Percentiles rank a stretch among this genome's conserved stretches.
Evolutionary conservation across 805 yeast genomes (phyloP).

Genomic region (Ogataea trehaloabstinens): DNA sequence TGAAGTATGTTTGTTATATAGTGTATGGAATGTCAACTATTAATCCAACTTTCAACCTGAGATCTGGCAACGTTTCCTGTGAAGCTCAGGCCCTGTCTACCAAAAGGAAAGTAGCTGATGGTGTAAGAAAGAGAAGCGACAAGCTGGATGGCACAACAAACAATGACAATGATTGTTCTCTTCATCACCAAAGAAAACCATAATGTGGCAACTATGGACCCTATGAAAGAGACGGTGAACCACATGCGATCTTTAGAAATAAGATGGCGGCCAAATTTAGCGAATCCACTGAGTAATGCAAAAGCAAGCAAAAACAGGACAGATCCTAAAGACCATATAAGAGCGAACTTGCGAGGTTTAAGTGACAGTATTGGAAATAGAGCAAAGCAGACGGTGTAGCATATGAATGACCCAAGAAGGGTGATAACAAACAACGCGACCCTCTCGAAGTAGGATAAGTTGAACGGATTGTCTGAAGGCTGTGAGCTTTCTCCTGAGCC

Average conservation of each 20-base stretch:
- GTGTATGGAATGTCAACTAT: slow-evolving; percentile 7
- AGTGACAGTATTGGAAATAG: slow-evolving; percentile 80
- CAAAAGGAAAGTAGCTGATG: slow-evolving; percentile 88
- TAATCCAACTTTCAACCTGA: slow-evolving; percentile 31
- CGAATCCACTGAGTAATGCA: slow-evolving; percentile 85
- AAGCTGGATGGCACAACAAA: slow-evolving; percentile 70
- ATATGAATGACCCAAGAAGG: slow-evolving; percentile 65
- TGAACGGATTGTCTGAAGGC: slow-evolving; percentile 32
- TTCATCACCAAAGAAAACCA: slow-evolving; percentile 65
- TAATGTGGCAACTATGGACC: slow-evolving; percentile 69
- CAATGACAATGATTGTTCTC: slow-evolving; percentile 64
- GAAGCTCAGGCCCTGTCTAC: slow-evolving; percentile 65
- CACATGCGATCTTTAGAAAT: slow-evolving; percentile 67
- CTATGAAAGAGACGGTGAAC: slow-evolving; percentile 72
- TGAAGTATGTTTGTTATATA: neutral
- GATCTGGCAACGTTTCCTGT: slow-evolving; percentile 48
- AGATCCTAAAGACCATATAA: slow-evolving; percentile 84
- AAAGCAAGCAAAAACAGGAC: slow-evolving; percentile 77
- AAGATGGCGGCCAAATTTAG: slow-evolving; percentile 64
- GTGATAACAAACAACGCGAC: slow-evolving; percentile 74
- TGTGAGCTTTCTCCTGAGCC: neutral
- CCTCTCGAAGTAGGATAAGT: slow-evolving; percentile 69
- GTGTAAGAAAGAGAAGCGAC: slow-evolving; percentile 80
- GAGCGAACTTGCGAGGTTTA: slow-evolving; percentile 82
- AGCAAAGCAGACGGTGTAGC: slow-evolving; percentile 73